Percentiles rank a stretch among this genome's conserved stretches.
phyloP scores from a whole-genome alignment of 805 yeast species.

The Pichia thaimueangensis region DNA sequence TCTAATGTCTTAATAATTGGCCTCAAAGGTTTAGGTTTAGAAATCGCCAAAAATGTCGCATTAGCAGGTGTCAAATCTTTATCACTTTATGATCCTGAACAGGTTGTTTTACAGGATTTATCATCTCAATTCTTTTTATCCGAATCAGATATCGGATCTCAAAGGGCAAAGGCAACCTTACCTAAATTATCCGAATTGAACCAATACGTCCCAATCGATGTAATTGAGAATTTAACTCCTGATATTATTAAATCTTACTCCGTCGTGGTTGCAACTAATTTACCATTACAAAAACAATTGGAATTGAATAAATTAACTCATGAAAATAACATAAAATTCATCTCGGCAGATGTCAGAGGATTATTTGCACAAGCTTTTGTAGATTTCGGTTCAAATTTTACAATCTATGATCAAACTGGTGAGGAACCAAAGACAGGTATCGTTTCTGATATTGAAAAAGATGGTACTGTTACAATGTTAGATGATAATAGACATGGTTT shows the following conservation, averaged over 20 bases:
- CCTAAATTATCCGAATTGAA: constrained; percentile 74
- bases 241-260: constrained; percentile 53
- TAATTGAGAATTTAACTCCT: constrained; percentile 50
- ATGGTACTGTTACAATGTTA: constrained; percentile 90
- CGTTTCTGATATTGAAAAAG: constrained; percentile 77
- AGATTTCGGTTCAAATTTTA: constrained; percentile 80
- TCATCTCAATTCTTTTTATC: constrained; percentile 84
- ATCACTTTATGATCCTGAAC: constrained; percentile 74
- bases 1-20: constrained; percentile 92
- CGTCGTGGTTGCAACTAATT: constrained; percentile 79
- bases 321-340: constrained; percentile 64
- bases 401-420: constrained; percentile 80
- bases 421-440: constrained; percentile 88
- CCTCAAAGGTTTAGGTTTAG: constrained; percentile 86
- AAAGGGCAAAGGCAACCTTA: constrained; percentile 69
- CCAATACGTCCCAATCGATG: constrained; percentile 80
- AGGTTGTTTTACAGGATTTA: constrained; percentile 62
- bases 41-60: constrained; percentile 93
- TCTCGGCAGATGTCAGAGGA: constrained; percentile 79
- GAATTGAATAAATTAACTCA: constrained; percentile 73
- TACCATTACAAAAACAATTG: constrained; percentile 66
- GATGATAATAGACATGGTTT: constrained; percentile 91
- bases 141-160: constrained; percentile 65
- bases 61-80: constrained; percentile 95
- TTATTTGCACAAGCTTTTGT: constrained; percentile 84